Conservation (phyloP, 768 basidiomycete species). For the Lactarius trivialis region DNA sequence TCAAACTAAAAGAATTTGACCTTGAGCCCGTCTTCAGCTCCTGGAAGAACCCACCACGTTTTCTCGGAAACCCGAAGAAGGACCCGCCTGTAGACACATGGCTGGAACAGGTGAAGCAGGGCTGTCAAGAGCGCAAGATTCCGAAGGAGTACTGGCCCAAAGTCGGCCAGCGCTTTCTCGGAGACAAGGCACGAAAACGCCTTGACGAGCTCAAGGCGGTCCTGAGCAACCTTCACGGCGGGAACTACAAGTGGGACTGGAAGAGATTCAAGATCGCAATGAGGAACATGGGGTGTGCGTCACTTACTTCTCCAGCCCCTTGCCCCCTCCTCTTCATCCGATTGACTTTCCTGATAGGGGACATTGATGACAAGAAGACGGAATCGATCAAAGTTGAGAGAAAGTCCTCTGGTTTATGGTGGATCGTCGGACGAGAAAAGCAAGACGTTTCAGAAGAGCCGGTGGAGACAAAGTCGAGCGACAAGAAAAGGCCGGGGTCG, state of each 20-base stretch:
- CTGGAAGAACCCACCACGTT: conserved; percentile 63
- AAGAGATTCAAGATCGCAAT: conserved; percentile 75
- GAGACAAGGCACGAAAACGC: conserved; percentile 58
- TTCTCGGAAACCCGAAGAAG: conserved; percentile 61
- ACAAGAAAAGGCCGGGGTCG: conserved; percentile 15
- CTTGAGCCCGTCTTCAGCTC: conserved; percentile 58
- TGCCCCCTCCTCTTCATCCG: background rate
- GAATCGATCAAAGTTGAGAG: conserved; percentile 56
- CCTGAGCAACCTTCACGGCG: conserved; percentile 66
- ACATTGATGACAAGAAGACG: conserved; percentile 52
- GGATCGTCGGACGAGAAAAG: conserved; percentile 34
- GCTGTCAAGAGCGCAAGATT: conserved; percentile 62
- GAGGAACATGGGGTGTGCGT: conserved; percentile 76
- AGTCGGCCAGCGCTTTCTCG: conserved; percentile 72
- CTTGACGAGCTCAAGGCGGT: conserved; percentile 68
- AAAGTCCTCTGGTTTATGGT: conserved; percentile 47
- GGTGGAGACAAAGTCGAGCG: conserved; percentile 5
- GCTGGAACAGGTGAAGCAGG: conserved; percentile 63
- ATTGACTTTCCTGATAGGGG: conserved; percentile 41
- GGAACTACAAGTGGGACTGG: conserved; percentile 78
- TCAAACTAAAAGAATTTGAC: conserved; percentile 75
- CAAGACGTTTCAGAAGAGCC: conserved; percentile 6
- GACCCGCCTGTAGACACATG: conserved; percentile 67
- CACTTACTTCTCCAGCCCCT: background rate
- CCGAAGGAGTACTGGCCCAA: conserved; percentile 82